Base-by-base conservation (phyloP, 805 yeast genomes). In the Suhomyces canberraensis region DNA sequence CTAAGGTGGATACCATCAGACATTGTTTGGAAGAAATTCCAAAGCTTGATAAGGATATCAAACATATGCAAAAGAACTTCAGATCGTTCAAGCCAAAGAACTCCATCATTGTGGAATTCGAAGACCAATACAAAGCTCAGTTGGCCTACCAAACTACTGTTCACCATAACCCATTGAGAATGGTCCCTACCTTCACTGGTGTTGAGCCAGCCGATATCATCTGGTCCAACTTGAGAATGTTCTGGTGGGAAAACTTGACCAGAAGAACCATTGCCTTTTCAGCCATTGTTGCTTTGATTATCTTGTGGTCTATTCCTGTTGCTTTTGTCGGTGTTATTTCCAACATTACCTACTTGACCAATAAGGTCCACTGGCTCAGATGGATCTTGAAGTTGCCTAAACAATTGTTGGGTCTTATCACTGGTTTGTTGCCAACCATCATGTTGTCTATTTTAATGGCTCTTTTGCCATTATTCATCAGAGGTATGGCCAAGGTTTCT, bases 321-420 rank as follows among this genome's bases (percentile, higher is more conserved):
- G 95, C 97, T n/a, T 89, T 88, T 52, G 96, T 91, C 35, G 98
- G 98, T 76, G 75, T 79, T 50, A 82, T 93, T 46, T 91, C 98
- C 16, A 93, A 91, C 62, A 76, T 91, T 48, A 79, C 82, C 46
- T 81, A 74, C 53, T 70, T 89, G 55, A 86, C 84, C 25, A 67
- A 73, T 25, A 79, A 76, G 45, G 76, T 91, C 20, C 87, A 70
- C 7, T 93, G 86, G 70, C 73, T 91, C 54, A 61, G 71, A 26
- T 93, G 87, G 64, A 75, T 91, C 50, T 67, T 81, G 54, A 79
- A 84, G 36, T 69, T 90, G 67, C 97, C 97, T 11, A 21, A 44
- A 0, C 69, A 65, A 8, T 56, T 91, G 24, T 67, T 81, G 63
- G 98, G 98, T 67, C 55, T 91, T 33, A 79, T 91, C 42, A 89